Percentiles rank a stretch among this genome's conserved stretches.
These are phyloP conservation scores for Passiflora organensis DNA, from an alignment of 345 rosid genomes.

Conservation along the genomic window DNA sequence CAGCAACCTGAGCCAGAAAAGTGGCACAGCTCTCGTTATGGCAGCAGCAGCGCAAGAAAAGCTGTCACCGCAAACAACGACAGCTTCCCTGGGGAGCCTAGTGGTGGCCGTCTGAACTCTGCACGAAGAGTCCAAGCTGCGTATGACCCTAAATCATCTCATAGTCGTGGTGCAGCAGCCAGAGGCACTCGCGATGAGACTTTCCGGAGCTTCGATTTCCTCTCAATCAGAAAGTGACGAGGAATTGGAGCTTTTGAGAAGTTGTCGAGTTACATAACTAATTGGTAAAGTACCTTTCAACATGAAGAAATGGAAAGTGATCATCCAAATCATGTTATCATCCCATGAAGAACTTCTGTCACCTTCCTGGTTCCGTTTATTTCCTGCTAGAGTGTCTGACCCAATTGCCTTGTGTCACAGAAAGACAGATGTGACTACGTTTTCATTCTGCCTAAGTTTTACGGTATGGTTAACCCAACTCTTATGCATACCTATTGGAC, in stretches of 20 bases:
- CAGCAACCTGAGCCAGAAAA: slow-evolving; percentile 67
- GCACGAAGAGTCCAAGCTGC: slow-evolving; percentile 25
- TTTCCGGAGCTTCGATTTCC: slow-evolving; percentile 69
- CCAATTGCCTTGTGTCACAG: too few species aligned
- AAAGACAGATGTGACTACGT: too few species aligned
- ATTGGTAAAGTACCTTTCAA: too few species aligned
- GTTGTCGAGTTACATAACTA: background rate
- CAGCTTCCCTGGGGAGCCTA: slow-evolving; percentile 29
- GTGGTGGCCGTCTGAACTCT: slow-evolving; percentile 21
- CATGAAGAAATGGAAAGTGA: too few species aligned
- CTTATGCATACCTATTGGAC: too few species aligned
- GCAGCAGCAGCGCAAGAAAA: slow-evolving; percentile 28
- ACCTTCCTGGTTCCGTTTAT: too few species aligned
- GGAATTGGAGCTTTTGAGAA: background rate
- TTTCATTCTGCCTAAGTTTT: too few species aligned
- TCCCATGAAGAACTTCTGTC: too few species aligned
- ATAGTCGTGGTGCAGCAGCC: slow-evolving; percentile 43
- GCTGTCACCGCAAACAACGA: slow-evolving; percentile 19
- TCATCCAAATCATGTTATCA: too few species aligned
- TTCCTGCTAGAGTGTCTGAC: too few species aligned
- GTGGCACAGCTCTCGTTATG: slow-evolving; percentile 34
- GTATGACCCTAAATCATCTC: slow-evolving; percentile 55
- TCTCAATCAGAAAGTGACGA: slow-evolving; percentile 37
- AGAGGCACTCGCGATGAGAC: slow-evolving; percentile 66
- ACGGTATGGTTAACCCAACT: too few species aligned